Evolutionary conservation across 2,329 filamentous ascomycete species (phyloP).

Genomic region (Colletotrichum paranaense): DNA sequence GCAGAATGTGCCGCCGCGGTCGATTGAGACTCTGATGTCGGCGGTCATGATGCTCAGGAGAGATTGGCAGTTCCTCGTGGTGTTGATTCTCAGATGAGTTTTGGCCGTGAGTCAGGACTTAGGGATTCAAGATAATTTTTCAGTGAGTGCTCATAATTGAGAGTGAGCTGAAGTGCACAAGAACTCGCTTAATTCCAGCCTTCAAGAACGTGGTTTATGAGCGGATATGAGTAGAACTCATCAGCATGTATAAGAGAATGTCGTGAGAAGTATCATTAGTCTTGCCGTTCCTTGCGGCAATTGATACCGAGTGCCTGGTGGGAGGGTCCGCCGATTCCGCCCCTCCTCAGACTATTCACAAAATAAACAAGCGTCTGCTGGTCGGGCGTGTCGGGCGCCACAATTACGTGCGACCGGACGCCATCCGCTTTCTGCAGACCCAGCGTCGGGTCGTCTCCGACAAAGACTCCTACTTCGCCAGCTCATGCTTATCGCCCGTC

Average conservation of each 20-base stretch:
- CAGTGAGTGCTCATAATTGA: background rate
- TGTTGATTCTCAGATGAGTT: background rate
- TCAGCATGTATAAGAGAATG: constrained; percentile 11
- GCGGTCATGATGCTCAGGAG: constrained; percentile 10
- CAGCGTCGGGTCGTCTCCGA: constrained; percentile 20
- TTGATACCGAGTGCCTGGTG: background rate
- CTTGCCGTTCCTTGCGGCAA: background rate
- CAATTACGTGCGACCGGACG: constrained; percentile 12
- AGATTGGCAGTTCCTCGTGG: background rate
- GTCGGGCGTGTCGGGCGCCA: background rate
- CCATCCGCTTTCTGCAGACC: background rate
- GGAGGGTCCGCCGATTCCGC: background rate
- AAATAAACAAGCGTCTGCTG: background rate
- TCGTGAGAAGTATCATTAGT: background rate
- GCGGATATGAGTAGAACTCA: background rate
- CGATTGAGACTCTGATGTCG: constrained; percentile 46
- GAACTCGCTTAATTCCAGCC: too few species aligned
- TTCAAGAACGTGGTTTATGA: background rate
- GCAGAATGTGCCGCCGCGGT: constrained; percentile 80
- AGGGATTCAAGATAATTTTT: background rate
- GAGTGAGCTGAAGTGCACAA: background rate
- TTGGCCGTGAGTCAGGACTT: background rate
- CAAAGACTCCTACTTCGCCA: background rate
- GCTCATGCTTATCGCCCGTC: constrained; percentile 4
- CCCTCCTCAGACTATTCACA: too few species aligned